Evolutionary conservation across 2,329 filamentous ascomycete genomes (phyloP).

Genomic region (Aspergillus sp.): DNA sequence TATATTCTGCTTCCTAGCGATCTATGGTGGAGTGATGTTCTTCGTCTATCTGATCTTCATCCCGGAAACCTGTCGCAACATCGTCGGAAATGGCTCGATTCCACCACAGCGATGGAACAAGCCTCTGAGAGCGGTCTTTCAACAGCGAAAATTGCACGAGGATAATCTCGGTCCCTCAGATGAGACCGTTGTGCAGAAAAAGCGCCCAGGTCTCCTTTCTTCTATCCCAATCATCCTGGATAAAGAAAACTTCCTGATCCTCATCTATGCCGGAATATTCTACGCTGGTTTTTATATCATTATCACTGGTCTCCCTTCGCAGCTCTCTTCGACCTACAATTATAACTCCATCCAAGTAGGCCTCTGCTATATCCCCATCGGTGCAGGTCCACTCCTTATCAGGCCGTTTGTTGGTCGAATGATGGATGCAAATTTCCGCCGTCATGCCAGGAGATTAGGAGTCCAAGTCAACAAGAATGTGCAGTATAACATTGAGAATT

Average conservation of each 20-base stretch:
- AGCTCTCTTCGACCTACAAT: neutral
- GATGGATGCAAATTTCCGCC: neutral
- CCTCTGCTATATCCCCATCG: neutral
- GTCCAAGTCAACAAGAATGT: neutral
- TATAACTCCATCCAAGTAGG: neutral
- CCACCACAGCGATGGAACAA: slow-evolving; percentile 21
- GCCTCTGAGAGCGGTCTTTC: neutral
- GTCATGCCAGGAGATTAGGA: neutral
- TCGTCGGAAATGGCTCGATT: slow-evolving; percentile 28
- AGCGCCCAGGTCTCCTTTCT: neutral
- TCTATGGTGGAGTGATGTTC: slow-evolving; percentile 27
- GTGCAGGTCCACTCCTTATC: neutral
- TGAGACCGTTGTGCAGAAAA: no score
- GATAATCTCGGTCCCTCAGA: neutral
- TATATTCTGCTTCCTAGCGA: slow-evolving; percentile 48
- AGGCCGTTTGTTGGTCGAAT: neutral
- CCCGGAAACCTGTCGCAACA: slow-evolving; percentile 29
- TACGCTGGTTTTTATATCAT: neutral
- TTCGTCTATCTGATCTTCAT: slow-evolving; percentile 18
- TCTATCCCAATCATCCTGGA: neutral
- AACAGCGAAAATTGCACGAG: neutral
- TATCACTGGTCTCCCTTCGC: neutral
- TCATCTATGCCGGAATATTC: neutral
- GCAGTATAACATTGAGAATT: neutral
- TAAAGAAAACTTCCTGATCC: neutral